Evolutionary conservation across 345 rosid species (phyloP).

Genomic region (Carallia brachiata): DNA sequence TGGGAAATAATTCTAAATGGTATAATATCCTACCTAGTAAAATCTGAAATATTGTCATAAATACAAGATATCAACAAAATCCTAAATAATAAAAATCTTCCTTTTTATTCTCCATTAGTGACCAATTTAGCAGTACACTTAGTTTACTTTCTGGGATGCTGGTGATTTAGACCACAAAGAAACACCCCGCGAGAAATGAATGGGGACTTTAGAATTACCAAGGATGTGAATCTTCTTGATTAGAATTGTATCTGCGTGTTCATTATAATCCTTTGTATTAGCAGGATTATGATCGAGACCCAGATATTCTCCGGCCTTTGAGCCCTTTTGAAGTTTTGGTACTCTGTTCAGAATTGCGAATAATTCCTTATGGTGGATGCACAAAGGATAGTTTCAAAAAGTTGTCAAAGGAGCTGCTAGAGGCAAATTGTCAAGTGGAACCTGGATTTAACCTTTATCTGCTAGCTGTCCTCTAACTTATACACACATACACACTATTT

Average conservation of each 20-base stretch:
- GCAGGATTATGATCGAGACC: constrained; percentile 82
- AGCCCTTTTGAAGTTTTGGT: constrained; percentile 46
- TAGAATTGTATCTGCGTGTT: not conserved
- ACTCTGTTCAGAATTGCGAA: constrained; percentile 62
- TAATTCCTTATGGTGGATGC: constrained; percentile 36
- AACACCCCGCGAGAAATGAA: not conserved
- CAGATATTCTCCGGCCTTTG: constrained; percentile 52
- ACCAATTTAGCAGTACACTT: not conserved
- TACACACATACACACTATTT: too few species aligned
- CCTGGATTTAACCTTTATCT: constrained; percentile 3
- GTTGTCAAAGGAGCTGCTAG: constrained; percentile 35
- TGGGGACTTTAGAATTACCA: not conserved
- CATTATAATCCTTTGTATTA: not conserved
- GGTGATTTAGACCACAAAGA: not conserved
- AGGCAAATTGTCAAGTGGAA: constrained; percentile 23
- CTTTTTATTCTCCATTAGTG: too few species aligned
- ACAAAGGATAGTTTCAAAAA: constrained; percentile 40
- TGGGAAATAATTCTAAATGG: too few species aligned
- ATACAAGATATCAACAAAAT: too few species aligned
- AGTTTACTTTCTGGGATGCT: not conserved
- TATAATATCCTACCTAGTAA: too few species aligned
- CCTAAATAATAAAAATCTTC: too few species aligned
- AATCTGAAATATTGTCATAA: too few species aligned
- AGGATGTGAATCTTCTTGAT: not conserved
- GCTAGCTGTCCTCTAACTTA: not conserved